Evolutionary conservation across 768 basidiomycete genomes (phyloP), one percentile per base, ranked within the genome.

Genomic region (Cystofilobasidium macerans): DNA sequence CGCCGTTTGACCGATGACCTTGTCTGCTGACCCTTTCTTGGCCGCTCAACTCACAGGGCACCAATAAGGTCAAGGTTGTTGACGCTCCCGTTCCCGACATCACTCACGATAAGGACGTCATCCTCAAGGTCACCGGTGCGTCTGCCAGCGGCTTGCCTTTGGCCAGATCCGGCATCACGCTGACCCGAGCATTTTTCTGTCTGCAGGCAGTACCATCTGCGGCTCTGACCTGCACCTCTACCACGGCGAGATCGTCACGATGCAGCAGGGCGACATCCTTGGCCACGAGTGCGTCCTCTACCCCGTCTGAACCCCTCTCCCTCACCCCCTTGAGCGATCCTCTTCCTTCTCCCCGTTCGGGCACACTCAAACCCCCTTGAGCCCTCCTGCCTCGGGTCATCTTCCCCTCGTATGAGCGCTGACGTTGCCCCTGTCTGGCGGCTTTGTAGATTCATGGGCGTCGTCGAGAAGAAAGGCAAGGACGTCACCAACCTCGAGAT

Each of bases 241-340:
- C 30, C 69, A 64, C n/a, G 32, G 33, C 8, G 67, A 62, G 45
- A 63, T 63, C 75, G 71, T 86, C 71, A 78, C 81, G 1, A 73
- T 89, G 48, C 82, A 88, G 73, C 81, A 83, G 71, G 86, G 85
- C 11, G 86, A 88, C 73, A 87, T 88, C 63, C 76, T 88, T 0
- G 86, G 86, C 0, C 86, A 87, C 72, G 86, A 87, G 69, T 75
- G 74, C 61, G 72, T 73, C 72, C 36, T 38, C 36, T n/a, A n/a
- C n/a, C n/a, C n/a, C n/a, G n/a, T n/a, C n/a, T n/a, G n/a, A n/a
- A n/a, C n/a, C n/a, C n/a, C n/a, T n/a, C n/a, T n/a, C n/a, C n/a
- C n/a, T n/a, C 13, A 13, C 24, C n/a, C 9, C n/a, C 45, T 48
- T 48, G 45, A 18, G 45, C 45, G 16, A 7, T 48, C 8, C 24